Percentiles rank a stretch among this genome's conserved stretches.
Conservation (phyloP, 1,284 basidiomycete genomes). For the Irpex rosettiformis region DNA sequence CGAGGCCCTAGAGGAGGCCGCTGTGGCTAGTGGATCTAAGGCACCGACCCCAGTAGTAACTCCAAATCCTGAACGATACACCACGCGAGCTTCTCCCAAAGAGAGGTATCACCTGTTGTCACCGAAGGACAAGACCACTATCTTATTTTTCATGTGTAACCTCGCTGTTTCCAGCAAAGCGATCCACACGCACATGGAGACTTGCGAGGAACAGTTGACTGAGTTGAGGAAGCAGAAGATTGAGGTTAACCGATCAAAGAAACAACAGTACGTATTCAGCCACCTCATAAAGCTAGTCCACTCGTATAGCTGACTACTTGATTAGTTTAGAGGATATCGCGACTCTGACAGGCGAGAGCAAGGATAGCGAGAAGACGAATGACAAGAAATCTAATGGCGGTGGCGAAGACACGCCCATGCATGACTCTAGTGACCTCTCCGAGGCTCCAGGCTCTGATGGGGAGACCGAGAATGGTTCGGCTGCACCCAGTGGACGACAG, state of each 20-base stretch:
- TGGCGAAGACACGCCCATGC: slow-evolving; percentile 56
- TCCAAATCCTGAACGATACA: slow-evolving; percentile 29
- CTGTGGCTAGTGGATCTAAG: slow-evolving; percentile 31
- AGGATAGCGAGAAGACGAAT: slow-evolving; percentile 31
- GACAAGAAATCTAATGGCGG: slow-evolving; percentile 29
- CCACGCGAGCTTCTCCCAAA: slow-evolving; percentile 40
- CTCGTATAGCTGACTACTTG: slow-evolving; percentile 8
- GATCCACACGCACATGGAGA: slow-evolving; percentile 87
- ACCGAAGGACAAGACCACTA: slow-evolving; percentile 77
- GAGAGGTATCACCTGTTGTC: slow-evolving; percentile 76
- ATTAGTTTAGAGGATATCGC: slow-evolving; percentile 72
- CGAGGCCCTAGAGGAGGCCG: slow-evolving; percentile 35
- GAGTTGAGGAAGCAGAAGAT: slow-evolving; percentile 94
- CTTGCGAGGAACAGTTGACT: slow-evolving; percentile 85
- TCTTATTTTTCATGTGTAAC: slow-evolving; percentile 87
- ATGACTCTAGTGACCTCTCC: slow-evolving; percentile 68
- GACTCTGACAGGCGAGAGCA: slow-evolving; percentile 54
- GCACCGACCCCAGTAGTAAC: slow-evolving; percentile 39
- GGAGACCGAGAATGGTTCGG: slow-evolving; percentile 50
- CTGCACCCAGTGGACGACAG: slow-evolving; percentile 26
- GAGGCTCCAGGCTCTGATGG: slow-evolving; percentile 48
- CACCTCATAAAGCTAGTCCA: not conserved
- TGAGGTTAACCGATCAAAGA: slow-evolving; percentile 87
- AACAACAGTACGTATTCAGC: slow-evolving; percentile 66
- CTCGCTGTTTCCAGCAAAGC: slow-evolving; percentile 87